Evolutionary conservation across 345 rosid species (phyloP).

Genomic region (Theobroma cacao): DNA sequence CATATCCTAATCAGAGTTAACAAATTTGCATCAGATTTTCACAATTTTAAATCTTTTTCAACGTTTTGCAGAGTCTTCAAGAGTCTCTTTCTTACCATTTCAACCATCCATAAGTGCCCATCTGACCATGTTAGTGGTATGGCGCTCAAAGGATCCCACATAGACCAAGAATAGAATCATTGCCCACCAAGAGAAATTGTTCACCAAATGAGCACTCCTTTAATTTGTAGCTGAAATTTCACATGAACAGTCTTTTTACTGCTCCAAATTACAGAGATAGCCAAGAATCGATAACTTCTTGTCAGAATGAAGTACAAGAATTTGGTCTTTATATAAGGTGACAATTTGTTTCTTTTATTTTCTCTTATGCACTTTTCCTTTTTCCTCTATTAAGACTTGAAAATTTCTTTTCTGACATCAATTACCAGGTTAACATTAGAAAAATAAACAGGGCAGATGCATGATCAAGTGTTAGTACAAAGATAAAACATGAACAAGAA

Average conservation of each 20-base stretch:
- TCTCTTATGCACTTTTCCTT: no score
- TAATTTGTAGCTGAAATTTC: constrained; percentile 33
- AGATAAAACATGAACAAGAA: no score
- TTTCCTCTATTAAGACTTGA: no score
- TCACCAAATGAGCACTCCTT: constrained; percentile 27
- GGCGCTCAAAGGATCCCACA: constrained; percentile 29
- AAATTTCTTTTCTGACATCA: no score
- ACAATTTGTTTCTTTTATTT: no score
- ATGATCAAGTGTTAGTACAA: no score
- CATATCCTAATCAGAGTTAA: constrained; percentile 22
- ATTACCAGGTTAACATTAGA: no score
- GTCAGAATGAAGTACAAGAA: neutral
- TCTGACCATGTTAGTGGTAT: constrained; percentile 33
- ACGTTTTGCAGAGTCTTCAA: neutral
- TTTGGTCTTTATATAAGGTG: no score
- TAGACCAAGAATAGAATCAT: constrained; percentile 27
- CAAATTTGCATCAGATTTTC: neutral
- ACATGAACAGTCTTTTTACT: constrained; percentile 25
- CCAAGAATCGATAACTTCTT: neutral
- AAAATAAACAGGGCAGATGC: no score
- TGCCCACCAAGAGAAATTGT: constrained; percentile 27
- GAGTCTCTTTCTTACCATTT: constrained; percentile 28
- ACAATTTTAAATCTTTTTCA: neutral
- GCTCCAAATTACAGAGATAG: constrained; percentile 5
- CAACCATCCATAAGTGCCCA: constrained; percentile 33